phyloP scores from a whole-genome alignment of 805 yeast species.

The Debaryomyces prosopidis region DNA sequence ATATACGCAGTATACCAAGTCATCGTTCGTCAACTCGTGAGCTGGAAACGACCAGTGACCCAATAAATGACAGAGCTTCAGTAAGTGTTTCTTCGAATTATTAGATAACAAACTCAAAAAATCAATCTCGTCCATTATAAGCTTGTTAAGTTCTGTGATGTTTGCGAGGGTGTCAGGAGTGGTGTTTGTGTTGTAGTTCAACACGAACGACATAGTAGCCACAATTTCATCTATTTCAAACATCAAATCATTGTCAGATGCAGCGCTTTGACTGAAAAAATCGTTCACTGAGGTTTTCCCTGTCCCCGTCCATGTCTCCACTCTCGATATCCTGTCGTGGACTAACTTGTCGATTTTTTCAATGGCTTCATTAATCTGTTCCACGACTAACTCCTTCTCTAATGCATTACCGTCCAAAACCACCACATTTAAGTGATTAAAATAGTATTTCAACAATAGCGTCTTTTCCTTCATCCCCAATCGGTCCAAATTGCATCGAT shows the following conservation, averaged over 20 bases:
- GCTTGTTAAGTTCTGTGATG: slow-evolving; percentile 22
- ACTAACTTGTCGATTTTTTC: slow-evolving; percentile 23
- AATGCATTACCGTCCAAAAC: slow-evolving; percentile 14
- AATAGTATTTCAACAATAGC: slow-evolving; percentile 35
- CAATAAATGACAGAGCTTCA: slow-evolving; percentile 39
- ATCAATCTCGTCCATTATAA: slow-evolving; percentile 29
- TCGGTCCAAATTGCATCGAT: slow-evolving; percentile 18
- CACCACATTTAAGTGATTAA: slow-evolving; percentile 37
- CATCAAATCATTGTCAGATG: slow-evolving; percentile 1
- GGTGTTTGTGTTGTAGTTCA: slow-evolving; percentile 26
- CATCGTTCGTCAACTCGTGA: slow-evolving; percentile 63
- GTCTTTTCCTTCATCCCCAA: slow-evolving; percentile 27
- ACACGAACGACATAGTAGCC: slow-evolving; percentile 36
- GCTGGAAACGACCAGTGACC: slow-evolving; percentile 74
- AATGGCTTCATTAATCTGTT: slow-evolving; percentile 16
- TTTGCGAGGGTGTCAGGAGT: slow-evolving; percentile 20
- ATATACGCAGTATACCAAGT: slow-evolving; percentile 60
- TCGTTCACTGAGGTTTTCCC: slow-evolving; percentile 22
- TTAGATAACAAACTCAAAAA: slow-evolving; percentile 28
- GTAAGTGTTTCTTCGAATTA: slow-evolving; percentile 22
- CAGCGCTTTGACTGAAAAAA: slow-evolving; percentile 6
- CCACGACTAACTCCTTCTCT: not conserved
- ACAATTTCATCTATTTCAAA: slow-evolving; percentile 21
- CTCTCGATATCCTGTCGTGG: slow-evolving; percentile 33
- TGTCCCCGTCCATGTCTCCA: slow-evolving; percentile 47